These are phyloP conservation scores for Neurospora pannonica DNA, from an alignment of 495 filamentous ascomycete species.

Conservation along the genomic window DNA sequence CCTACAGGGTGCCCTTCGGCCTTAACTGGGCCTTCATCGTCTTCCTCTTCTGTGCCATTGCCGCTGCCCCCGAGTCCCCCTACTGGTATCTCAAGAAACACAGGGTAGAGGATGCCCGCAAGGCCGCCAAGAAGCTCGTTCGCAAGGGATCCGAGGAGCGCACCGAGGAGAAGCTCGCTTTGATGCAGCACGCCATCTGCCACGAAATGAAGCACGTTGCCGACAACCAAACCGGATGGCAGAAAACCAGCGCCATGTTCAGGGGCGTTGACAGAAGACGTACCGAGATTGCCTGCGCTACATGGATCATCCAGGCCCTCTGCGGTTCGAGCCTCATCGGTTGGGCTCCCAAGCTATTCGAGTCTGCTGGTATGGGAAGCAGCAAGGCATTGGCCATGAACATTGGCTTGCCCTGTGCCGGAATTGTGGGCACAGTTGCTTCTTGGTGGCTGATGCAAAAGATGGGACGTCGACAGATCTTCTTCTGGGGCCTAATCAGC, in stretches of 20 bases:
- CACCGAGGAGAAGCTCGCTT: constrained; percentile 50
- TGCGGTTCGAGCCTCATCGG: constrained; percentile 61
- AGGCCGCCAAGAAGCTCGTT: constrained; percentile 47
- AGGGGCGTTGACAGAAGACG: constrained; percentile 55
- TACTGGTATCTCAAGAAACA: constrained; percentile 66
- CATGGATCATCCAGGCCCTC: constrained; percentile 63
- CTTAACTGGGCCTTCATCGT: constrained; percentile 62
- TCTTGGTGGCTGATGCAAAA: constrained; percentile 44
- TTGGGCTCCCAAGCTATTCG: constrained; percentile 60
- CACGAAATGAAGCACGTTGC: constrained; percentile 39
- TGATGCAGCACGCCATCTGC: constrained; percentile 60
- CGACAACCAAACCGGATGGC: constrained; percentile 22
- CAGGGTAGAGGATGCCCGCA: constrained; percentile 34
- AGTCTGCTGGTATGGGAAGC: constrained; percentile 53
- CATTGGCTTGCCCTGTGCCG: constrained; percentile 33
- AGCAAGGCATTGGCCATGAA: constrained; percentile 39
- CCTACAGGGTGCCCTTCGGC: constrained; percentile 52
- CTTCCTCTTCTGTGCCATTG: constrained; percentile 51
- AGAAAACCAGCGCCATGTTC: constrained; percentile 47
- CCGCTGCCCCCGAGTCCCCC: constrained; percentile 62
- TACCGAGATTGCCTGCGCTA: constrained; percentile 58
- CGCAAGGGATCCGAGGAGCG: constrained; percentile 38
- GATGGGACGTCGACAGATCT: constrained; percentile 43
- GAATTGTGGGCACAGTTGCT: constrained; percentile 39
- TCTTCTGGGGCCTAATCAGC: constrained; percentile 37